These are phyloP conservation scores for Spergularia bocconei DNA, from an alignment of 148 eudicot species.

Conservation along the genomic window DNA sequence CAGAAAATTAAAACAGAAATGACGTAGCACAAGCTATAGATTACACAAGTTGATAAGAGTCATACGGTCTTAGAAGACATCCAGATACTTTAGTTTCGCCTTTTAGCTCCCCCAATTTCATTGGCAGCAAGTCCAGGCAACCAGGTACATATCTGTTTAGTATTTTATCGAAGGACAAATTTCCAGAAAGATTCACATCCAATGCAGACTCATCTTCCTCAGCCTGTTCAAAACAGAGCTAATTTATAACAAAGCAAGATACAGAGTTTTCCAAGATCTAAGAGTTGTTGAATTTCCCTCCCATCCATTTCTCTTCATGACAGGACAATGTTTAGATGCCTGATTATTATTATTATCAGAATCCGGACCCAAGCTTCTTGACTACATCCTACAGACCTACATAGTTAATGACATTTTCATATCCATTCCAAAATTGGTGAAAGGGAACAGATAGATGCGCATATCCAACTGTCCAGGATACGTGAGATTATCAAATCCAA, in stretches of 20 bases:
- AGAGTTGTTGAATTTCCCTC: not conserved
- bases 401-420: not conserved
- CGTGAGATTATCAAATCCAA: not conserved
- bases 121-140: conserved; percentile 62
- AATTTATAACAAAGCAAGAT: not conserved
- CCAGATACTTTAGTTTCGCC: conserved; percentile 99
- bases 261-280: not conserved
- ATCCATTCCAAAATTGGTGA: not conserved
- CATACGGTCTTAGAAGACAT: conserved; percentile 87
- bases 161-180: conserved; percentile 67
- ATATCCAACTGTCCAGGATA: not conserved
- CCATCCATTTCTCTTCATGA: not conserved
- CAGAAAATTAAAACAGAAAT: conserved; percentile 6
- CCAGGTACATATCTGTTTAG: conserved; percentile 78
- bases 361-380: too few relatives aligned
- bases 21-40: not conserved
- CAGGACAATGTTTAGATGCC: conserved; percentile 3
- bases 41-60: conserved; percentile 12
- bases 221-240: conserved; percentile 43
- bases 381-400: too few relatives aligned
- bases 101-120: conserved; percentile 72
- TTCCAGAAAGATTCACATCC: conserved; percentile 96
- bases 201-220: conserved; percentile 88
- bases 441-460: not conserved
- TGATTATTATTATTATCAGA: not conserved